Conservation (phyloP, 202 grass and related monocot genomes). For the Carex arenaria region DNA sequence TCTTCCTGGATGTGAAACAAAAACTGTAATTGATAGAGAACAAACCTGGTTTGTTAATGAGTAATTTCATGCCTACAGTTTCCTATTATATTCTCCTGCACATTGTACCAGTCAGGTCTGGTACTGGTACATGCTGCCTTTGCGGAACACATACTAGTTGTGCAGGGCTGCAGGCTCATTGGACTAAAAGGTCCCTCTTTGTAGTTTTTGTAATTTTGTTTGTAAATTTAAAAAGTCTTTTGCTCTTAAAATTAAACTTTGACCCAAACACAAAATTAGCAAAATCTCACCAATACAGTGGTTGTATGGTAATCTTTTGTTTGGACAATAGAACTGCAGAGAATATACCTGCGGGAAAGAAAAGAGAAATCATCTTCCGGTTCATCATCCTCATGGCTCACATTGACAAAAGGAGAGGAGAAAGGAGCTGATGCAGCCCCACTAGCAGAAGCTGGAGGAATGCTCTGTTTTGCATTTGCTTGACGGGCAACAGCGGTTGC, state of each 20-base stretch:
- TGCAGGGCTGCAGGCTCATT: background rate
- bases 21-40: background rate
- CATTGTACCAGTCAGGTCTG: background rate
- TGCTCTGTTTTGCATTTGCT: background rate
- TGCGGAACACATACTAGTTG: background rate
- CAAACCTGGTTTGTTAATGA: background rate
- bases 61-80: background rate
- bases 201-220: background rate
- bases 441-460: conserved; percentile 24
- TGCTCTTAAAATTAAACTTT: background rate
- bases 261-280: background rate
- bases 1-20: background rate
- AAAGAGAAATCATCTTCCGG: conserved; percentile 79
- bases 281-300: conserved; percentile 21
- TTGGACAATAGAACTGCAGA: conserved; percentile 47
- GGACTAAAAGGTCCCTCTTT: background rate
- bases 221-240: background rate
- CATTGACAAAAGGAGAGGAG: conserved; percentile 77
- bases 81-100: background rate
- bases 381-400: conserved; percentile 90
- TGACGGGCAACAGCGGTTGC: conserved; percentile 16
- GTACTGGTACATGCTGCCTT: background rate
- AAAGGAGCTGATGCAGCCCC: conserved; percentile 8
- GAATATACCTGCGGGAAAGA: conserved; percentile 78
- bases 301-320: conserved; percentile 19